Conservation (phyloP, 768 basidiomycete genomes). For the Cystofilobasidium macerans region DNA sequence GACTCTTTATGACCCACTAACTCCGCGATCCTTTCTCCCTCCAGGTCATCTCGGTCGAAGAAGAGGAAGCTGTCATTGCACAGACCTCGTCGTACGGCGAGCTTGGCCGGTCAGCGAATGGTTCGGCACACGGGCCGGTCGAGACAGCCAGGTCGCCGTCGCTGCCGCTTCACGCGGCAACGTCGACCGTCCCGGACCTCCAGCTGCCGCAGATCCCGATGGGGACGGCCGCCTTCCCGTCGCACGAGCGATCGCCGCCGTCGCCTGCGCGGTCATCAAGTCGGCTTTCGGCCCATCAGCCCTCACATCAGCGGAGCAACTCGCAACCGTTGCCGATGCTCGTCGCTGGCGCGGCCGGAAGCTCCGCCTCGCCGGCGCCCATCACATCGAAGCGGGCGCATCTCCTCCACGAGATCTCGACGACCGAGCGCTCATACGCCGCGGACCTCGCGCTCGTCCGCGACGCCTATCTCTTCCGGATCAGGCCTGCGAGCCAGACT, state of each 20-base stretch:
- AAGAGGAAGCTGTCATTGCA: background rate
- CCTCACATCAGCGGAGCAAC: conserved; percentile 1
- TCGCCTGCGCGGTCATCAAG: background rate
- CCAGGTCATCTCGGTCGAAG: conserved; percentile 1
- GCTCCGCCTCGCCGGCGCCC: conserved; percentile 7
- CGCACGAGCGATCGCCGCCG: background rate
- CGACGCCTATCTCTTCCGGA: conserved; percentile 35
- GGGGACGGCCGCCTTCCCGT: background rate
- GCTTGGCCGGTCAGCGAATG: background rate
- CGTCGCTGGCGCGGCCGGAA: background rate
- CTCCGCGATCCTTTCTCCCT: background rate
- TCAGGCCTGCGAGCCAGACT: conserved; percentile 28
- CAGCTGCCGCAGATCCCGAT: conserved; percentile 1
- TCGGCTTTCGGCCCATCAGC: background rate
- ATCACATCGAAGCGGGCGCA: conserved; percentile 34
- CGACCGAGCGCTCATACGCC: conserved; percentile 38
- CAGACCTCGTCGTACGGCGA: background rate
- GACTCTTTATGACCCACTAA: background rate
- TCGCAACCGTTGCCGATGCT: background rate
- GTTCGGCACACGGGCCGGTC: background rate
- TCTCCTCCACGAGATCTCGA: conserved; percentile 37
- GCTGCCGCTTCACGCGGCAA: conserved; percentile 2
- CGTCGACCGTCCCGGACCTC: conserved; percentile 5
- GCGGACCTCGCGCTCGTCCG: conserved; percentile 37
- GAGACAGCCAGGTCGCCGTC: background rate